Conservation (phyloP, 2,329 filamentous ascomycete genomes). For the Diatrype stigma region DNA sequence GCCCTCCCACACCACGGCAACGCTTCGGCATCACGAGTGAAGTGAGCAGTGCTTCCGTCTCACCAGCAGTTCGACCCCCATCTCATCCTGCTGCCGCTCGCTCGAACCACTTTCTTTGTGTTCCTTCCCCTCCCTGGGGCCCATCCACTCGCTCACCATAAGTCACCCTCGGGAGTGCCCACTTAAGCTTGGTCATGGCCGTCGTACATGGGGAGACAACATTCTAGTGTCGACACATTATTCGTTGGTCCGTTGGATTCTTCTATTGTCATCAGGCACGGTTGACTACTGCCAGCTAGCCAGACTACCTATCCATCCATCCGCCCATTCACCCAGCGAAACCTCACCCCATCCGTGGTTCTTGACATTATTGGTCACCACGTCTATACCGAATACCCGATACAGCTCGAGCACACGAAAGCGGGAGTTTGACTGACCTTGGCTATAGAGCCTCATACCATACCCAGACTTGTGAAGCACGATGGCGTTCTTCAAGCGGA, state of each 20-base stretch:
- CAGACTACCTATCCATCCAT: too few species aligned
- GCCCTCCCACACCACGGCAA: background rate
- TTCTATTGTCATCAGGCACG: background rate
- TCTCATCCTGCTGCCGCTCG: background rate
- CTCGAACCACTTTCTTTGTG: slow-evolving; percentile 1
- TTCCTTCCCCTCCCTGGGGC: background rate
- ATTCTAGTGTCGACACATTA: background rate
- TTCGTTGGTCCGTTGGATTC: background rate
- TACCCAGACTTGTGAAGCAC: slow-evolving; percentile 4
- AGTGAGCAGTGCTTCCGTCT: background rate
- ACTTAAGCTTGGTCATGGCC: background rate
- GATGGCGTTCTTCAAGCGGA: slow-evolving; percentile 19
- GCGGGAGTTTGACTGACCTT: slow-evolving; percentile 5
- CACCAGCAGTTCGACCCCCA: too few species aligned
- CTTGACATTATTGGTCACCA: background rate
- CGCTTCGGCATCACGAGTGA: background rate
- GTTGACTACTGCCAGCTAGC: background rate
- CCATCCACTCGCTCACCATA: background rate
- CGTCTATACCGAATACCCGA: background rate
- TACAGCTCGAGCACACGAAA: background rate
- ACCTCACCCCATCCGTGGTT: background rate
- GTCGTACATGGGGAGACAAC: background rate
- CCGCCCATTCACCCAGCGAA: too few species aligned
- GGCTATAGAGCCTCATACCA: slow-evolving; percentile 3
- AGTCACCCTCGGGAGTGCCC: background rate